Evolutionary conservation across 345 rosid species (phyloP).

Genomic region (Litchi chinensis): DNA sequence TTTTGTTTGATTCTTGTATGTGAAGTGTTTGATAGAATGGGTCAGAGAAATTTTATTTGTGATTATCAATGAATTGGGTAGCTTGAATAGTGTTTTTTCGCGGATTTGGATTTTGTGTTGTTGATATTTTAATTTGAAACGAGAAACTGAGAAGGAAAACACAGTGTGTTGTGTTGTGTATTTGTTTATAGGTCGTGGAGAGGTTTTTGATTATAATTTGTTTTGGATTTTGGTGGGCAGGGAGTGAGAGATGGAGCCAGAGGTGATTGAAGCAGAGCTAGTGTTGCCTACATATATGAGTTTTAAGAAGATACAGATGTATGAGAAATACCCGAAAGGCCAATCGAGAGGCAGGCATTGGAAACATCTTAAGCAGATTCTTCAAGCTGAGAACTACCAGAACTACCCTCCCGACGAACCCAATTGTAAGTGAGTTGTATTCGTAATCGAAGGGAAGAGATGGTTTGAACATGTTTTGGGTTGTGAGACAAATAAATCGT

Average conservation of each 20-base stretch:
- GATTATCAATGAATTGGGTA: not conserved
- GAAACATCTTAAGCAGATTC: constrained; percentile 95
- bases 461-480: not conserved
- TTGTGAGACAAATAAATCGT: not conserved
- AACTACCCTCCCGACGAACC: constrained; percentile 58
- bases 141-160: not conserved
- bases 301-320: constrained; percentile 72
- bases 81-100: not conserved
- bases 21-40: not conserved
- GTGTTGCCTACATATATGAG: constrained; percentile 63
- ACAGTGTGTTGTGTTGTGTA: not conserved
- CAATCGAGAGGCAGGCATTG: constrained; percentile 76
- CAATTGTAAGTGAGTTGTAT: constrained; percentile 46
- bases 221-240: not conserved
- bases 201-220: not conserved
- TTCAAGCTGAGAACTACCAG: constrained; percentile 75
- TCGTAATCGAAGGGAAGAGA: not conserved
- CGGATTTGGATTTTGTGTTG: not conserved
- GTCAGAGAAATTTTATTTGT: not conserved
- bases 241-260: constrained; percentile 53
- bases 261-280: constrained; percentile 64
- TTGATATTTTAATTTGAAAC: not conserved
- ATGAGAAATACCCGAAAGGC: constrained; percentile 84
- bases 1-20: not conserved
- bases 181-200: not conserved